These are phyloP conservation scores for Aspergillus cejpii DNA, from an alignment of 2,329 filamentous ascomycete genomes.

Conservation along the genomic window DNA sequence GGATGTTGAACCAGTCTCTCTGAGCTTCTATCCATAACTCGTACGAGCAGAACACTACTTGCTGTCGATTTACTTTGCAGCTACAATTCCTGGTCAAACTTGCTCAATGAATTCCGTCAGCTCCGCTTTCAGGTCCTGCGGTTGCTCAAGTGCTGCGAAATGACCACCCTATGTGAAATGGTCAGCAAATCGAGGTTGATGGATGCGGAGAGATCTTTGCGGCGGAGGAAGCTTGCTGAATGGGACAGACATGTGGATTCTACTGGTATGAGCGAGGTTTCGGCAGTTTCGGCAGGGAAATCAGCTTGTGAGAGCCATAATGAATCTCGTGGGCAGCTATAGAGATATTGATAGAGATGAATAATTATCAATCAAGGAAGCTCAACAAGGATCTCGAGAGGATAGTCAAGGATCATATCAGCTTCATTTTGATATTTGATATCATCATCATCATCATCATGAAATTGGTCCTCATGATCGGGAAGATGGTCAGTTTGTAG, in stretches of 20 bases:
- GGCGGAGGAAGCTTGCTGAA: constrained; percentile 32
- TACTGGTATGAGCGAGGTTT: neutral
- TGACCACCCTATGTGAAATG: constrained; percentile 44
- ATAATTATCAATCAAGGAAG: neutral
- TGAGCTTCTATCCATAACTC: too few relatives aligned
- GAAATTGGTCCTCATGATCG: neutral
- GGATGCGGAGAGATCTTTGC: constrained; percentile 35
- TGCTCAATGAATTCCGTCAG: constrained; percentile 34
- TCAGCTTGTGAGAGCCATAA: too few relatives aligned
- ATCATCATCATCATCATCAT: neutral
- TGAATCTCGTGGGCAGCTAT: too few relatives aligned
- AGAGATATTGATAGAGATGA: too few relatives aligned
- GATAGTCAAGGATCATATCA: too few relatives aligned
- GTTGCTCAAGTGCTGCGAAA: constrained; percentile 46
- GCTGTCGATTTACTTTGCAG: neutral
- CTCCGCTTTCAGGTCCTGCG: constrained; percentile 40
- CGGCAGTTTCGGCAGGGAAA: too few relatives aligned
- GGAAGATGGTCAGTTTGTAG: neutral
- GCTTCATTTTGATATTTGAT: too few relatives aligned
- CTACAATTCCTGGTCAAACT: constrained; percentile 20
- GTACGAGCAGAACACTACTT: neutral
- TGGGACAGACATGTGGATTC: constrained; percentile 18
- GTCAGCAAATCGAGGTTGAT: constrained; percentile 19
- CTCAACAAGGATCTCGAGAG: neutral
- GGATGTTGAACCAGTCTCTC: too few relatives aligned